Evolutionary conservation across 1,284 basidiomycete species (phyloP).

Genomic region (Malassezia cuniculi): DNA sequence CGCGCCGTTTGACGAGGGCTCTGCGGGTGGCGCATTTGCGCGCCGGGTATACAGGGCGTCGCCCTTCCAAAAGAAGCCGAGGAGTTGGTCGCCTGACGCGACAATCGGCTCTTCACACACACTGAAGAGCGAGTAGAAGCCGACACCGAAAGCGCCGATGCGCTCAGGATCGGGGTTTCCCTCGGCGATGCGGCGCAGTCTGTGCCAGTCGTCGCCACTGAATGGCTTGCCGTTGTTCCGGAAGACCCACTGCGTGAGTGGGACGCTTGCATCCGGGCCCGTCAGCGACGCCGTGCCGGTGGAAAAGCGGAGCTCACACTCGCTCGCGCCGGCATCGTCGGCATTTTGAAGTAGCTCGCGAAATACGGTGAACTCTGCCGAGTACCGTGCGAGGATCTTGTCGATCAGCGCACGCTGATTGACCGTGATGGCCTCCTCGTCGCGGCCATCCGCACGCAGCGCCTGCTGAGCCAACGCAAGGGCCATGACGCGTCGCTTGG

Average conservation of each 20-base stretch:
- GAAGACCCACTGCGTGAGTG: slow-evolving; percentile 51
- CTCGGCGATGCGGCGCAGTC: slow-evolving; percentile 46
- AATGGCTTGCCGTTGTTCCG: slow-evolving; percentile 63
- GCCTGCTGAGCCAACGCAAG: slow-evolving; percentile 16
- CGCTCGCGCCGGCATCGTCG: slow-evolving; percentile 68
- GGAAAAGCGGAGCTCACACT: slow-evolving; percentile 41
- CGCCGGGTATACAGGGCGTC: slow-evolving; percentile 37
- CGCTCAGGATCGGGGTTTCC: slow-evolving; percentile 51
- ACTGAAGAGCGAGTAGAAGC: slow-evolving; percentile 50
- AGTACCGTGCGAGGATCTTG: slow-evolving; percentile 12
- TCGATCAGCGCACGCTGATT: slow-evolving; percentile 59
- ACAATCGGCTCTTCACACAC: slow-evolving; percentile 74
- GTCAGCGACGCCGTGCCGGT: slow-evolving; percentile 16
- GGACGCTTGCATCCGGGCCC: slow-evolving; percentile 41
- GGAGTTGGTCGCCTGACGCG: slow-evolving; percentile 64
- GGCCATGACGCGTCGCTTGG: background rate
- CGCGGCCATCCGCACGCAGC: slow-evolving; percentile 25
- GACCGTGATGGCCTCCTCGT: slow-evolving; percentile 67
- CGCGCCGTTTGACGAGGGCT: slow-evolving; percentile 27
- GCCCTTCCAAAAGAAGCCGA: slow-evolving; percentile 89
- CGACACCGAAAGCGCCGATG: slow-evolving; percentile 49
- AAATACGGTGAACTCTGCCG: slow-evolving; percentile 52
- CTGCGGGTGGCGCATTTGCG: slow-evolving; percentile 20
- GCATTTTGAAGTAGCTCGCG: slow-evolving; percentile 89
- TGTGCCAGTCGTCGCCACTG: slow-evolving; percentile 38